Evolutionary conservation across 78 protist genomes (phyloP).

Genomic region (Cavenderia fasciculata): DNA sequence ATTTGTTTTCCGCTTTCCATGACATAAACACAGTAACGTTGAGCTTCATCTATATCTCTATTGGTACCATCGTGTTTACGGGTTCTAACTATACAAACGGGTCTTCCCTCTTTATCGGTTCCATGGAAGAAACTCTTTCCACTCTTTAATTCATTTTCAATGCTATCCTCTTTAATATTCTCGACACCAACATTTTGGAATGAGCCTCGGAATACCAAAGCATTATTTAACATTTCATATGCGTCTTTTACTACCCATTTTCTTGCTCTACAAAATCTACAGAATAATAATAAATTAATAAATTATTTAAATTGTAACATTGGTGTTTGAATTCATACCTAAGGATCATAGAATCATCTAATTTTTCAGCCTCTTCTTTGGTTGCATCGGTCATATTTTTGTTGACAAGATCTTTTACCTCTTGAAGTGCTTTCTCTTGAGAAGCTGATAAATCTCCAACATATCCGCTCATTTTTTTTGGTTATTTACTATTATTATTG

Average conservation of each 20-base stretch:
- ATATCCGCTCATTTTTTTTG: conserved; percentile 51
- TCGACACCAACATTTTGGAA: conserved; percentile 69
- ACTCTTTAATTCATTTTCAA: conserved; percentile 42
- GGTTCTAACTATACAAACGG: conserved; percentile 56
- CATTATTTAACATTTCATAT: conserved; percentile 37
- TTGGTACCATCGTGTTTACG: conserved; percentile 31
- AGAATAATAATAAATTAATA: background rate
- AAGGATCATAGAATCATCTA: conserved; percentile 68
- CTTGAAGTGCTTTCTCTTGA: background rate
- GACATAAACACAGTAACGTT: conserved; percentile 56
- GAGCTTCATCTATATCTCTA: conserved; percentile 33
- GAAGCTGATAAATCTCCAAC: conserved; percentile 40
- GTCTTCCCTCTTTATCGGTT: conserved; percentile 54
- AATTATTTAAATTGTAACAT: background rate
- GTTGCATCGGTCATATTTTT: background rate
- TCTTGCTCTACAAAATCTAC: conserved; percentile 68
- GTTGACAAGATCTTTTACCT: background rate
- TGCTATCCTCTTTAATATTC: conserved; percentile 7
- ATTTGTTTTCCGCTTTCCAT: conserved; percentile 55
- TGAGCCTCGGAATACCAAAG: conserved; percentile 36
- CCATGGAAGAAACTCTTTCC: conserved; percentile 71
- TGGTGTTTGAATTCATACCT: conserved; percentile 7
- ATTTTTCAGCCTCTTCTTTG: background rate
- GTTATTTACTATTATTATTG: too few species aligned
- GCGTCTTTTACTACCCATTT: conserved; percentile 48